Percentiles rank a stretch among this genome's conserved stretches.
Evolutionary conservation across 2,329 filamentous ascomycete species (phyloP).

Genomic region (Xylariaceae sp.): DNA sequence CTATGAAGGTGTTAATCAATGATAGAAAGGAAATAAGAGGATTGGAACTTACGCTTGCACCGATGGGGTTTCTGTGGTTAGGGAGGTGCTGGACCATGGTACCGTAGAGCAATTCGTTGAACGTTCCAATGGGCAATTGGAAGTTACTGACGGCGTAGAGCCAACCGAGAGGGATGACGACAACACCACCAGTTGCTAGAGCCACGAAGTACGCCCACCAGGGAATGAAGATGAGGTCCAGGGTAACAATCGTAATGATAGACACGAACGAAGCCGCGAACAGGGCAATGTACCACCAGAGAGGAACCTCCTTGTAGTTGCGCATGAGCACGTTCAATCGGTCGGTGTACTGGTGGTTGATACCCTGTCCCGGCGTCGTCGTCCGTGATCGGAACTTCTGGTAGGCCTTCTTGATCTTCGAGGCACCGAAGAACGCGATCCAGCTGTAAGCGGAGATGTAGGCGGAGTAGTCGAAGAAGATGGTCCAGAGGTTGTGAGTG

Average conservation of each 20-base stretch:
- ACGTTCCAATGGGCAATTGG: conserved; percentile 49
- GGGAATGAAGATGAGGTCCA: conserved; percentile 51
- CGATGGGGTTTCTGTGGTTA: conserved; percentile 51
- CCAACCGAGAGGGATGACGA: conserved; percentile 54
- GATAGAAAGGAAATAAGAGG: neutral
- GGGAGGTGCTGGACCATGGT: conserved; percentile 51
- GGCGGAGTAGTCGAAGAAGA: conserved; percentile 57
- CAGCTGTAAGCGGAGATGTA: conserved; percentile 54
- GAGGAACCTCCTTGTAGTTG: conserved; percentile 52
- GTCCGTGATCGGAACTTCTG: conserved; percentile 39
- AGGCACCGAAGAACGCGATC: conserved; percentile 52
- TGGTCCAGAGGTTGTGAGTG: conserved; percentile 51
- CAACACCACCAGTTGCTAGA: conserved; percentile 47
- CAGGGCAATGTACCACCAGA: conserved; percentile 52
- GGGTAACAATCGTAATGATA: conserved; percentile 46
- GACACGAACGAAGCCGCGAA: conserved; percentile 44
- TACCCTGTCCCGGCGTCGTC: conserved; percentile 29
- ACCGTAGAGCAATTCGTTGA: conserved; percentile 56
- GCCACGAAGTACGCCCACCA: conserved; percentile 57
- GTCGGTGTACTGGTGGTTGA: conserved; percentile 53
- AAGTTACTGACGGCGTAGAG: conserved; percentile 56
- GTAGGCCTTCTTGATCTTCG: conserved; percentile 42
- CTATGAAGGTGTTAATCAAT: neutral
- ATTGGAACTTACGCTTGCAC: conserved; percentile 40
- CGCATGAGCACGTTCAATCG: conserved; percentile 55